These are phyloP conservation scores for Fusarium albosuccineum DNA, from an alignment of 2,329 filamentous ascomycete species.

Conservation along the genomic window DNA sequence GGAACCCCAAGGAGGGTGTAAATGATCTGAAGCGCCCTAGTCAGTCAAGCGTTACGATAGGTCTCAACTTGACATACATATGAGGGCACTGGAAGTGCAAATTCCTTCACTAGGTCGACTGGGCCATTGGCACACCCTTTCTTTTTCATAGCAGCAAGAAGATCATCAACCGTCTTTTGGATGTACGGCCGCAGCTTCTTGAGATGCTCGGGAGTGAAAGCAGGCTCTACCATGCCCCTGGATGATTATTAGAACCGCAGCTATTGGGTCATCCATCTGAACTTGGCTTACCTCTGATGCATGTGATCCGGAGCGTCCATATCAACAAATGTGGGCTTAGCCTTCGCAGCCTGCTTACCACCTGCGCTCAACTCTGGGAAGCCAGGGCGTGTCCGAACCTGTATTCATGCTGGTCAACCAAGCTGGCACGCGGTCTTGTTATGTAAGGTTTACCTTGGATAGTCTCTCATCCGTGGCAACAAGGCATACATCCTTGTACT, in stretches of 20 bases:
- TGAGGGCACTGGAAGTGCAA: conserved; percentile 62
- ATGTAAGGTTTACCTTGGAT: conserved; percentile 55
- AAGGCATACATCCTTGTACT: conserved; percentile 60
- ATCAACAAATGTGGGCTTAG: conserved; percentile 64
- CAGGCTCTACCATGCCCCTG: conserved; percentile 60
- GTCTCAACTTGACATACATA: conserved; percentile 50
- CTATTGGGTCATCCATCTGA: accelerated
- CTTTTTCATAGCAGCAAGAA: conserved; percentile 56
- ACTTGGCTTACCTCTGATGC: conserved; percentile 54
- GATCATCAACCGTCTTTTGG: conserved; percentile 58
- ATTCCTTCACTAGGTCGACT: conserved; percentile 60
- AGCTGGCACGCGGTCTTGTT: accelerated
- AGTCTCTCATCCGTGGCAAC: conserved; percentile 60
- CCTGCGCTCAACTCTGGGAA: conserved; percentile 63
- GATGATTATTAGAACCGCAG: background rate
- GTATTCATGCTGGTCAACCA: background rate
- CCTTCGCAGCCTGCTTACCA: conserved; percentile 62
- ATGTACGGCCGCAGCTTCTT: conserved; percentile 59
- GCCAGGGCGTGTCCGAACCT: conserved; percentile 57
- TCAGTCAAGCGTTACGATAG: background rate
- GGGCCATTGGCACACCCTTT: conserved; percentile 53
- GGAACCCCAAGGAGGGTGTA: conserved; percentile 64
- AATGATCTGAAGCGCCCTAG: conserved; percentile 52
- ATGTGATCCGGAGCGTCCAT: conserved; percentile 64
- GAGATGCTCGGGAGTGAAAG: conserved; percentile 57